Base-by-base conservation (phyloP, 345 rosid species). In the Isatis tinctoria region DNA sequence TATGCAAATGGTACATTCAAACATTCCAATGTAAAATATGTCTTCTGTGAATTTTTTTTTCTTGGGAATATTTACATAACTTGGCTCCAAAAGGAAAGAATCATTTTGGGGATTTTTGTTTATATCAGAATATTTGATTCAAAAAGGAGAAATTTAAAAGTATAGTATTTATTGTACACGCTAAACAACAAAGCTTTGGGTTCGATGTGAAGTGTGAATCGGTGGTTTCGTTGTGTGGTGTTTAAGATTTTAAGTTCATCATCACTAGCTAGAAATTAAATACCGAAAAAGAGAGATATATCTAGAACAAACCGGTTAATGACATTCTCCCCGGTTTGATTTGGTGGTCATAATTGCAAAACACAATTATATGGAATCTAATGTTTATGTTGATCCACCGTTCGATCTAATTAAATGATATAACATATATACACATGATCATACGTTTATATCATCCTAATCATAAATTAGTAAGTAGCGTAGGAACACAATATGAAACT, bases 231-330 rank as follows among this genome's bases (percentile, higher is more conserved):
- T 58, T 62, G 43, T 6, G 37, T 71, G 60, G 68, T 51, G 41
- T 37, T 20, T 28, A 63, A 36, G 75, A 49, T 26, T 33, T 13
- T 48, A 72, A 37, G 22, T 37, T 61, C 49, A 61, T 61, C 5
- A 60, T 61, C 3, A 24, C 18, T 11, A 43, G 2, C 41, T 47
- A 12, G 17, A 35, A 47, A 60, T 24, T 37, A 62, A 22, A 40
- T 60, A 36, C 41, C 4, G 53, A 28, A 62, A 63, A 65, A 44
- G 71, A 44, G 71, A 65, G 13, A 65, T 56, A 16, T 41, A 62
- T 32, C 63, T 52, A 58, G 14, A 64, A 62, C 8, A 63, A 32
- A 72, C 35, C 17, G 17, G 65, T 54, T 73, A 18, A 43, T 41
- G 28, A 11, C 18, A 43, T 43, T 20, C 18, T 65, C 36, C 27